A percentile compares a stretch with the other conserved stretches of the same genome.
These are phyloP conservation scores for Podila verticillata DNA, from an alignment of 192 early-diverging fungal species.

Conservation along the genomic window DNA sequence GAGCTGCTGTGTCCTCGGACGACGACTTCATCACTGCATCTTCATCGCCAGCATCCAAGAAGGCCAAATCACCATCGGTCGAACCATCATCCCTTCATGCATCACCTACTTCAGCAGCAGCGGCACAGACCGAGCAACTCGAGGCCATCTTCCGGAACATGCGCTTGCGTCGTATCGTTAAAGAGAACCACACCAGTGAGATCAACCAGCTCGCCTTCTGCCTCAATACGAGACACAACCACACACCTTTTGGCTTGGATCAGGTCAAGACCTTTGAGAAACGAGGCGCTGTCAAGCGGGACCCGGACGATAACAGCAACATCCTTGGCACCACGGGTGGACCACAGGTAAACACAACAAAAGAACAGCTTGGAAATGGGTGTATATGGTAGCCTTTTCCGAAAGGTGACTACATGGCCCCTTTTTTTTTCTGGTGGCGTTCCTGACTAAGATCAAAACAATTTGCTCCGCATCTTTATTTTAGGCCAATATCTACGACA, in stretches of 20 bases:
- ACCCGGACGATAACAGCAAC: constrained; percentile 75
- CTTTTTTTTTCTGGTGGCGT: constrained; percentile 16
- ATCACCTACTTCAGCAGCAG: background rate
- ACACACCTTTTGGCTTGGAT: constrained; percentile 59
- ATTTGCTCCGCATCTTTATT: background rate
- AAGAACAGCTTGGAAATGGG: constrained; percentile 60
- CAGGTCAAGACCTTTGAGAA: constrained; percentile 75
- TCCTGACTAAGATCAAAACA: background rate
- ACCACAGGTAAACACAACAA: constrained; percentile 68
- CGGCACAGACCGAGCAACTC: constrained; percentile 26
- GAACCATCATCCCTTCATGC: background rate
- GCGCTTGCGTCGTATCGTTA: constrained; percentile 85
- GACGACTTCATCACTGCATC: constrained; percentile 46
- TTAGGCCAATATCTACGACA: constrained; percentile 89
- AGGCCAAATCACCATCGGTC: constrained; percentile 32
- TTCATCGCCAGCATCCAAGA: constrained; percentile 22
- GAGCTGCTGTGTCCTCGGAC: constrained; percentile 24
- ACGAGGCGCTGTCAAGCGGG: constrained; percentile 73
- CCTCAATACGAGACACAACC: constrained; percentile 69
- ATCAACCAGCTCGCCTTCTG: constrained; percentile 82
- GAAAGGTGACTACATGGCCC: too few species aligned
- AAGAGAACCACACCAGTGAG: constrained; percentile 86
- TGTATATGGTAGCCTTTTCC: constrained; percentile 70
- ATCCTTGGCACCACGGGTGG: constrained; percentile 78
- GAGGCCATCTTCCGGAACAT: constrained; percentile 77